These are phyloP conservation scores for Calocybe cyanea DNA, from an alignment of 768 basidiomycete genomes.

Conservation along the genomic window DNA sequence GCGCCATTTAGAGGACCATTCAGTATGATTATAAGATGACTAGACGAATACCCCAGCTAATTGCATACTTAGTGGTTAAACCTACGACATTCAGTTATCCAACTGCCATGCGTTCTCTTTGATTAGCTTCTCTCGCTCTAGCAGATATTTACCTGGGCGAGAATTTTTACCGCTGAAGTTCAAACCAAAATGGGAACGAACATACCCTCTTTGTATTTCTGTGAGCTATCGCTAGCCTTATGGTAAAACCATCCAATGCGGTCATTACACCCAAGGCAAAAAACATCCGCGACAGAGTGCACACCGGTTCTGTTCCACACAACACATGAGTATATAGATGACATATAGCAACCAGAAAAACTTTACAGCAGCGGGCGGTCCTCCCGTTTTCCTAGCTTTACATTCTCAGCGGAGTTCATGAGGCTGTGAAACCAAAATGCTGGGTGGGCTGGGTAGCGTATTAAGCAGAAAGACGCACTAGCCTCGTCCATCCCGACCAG, in stretches of 20 bases:
- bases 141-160: conserved; percentile 66
- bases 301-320: conserved; percentile 61
- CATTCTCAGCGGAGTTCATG: conserved; percentile 74
- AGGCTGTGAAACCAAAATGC: conserved; percentile 39
- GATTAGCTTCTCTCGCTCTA: conserved; percentile 74
- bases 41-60: no score
- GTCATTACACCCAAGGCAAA: conserved; percentile 75
- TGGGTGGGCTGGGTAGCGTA: neutral
- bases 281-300: conserved; percentile 78
- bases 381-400: conserved; percentile 70
- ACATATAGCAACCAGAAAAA: neutral
- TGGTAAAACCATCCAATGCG: conserved; percentile 82
- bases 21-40: no score
- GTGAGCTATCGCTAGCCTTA: conserved; percentile 68
- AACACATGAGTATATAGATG: conserved; percentile 1
- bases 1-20: no score
- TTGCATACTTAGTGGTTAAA: no score
- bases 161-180: neutral
- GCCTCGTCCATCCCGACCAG: conserved; percentile 78
- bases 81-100: conserved; percentile 39
- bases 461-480: conserved; percentile 46
- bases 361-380: conserved; percentile 68
- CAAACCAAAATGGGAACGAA: neutral
- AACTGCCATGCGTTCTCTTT: conserved; percentile 82
- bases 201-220: conserved; percentile 86